Conservation (phyloP, 192 early-diverging fungal species). For the Gonapodya sp. region DNA sequence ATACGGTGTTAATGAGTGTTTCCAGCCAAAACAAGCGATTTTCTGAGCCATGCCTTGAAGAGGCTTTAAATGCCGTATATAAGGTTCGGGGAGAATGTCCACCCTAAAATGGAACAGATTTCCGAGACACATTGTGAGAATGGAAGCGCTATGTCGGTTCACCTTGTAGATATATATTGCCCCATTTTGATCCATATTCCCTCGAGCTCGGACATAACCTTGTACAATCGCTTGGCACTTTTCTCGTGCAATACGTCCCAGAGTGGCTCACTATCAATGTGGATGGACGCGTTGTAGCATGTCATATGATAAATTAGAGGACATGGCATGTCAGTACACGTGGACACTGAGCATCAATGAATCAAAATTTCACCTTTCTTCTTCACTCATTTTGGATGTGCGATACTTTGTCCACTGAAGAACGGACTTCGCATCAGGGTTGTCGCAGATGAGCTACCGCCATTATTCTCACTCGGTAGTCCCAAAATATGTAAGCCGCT, state of each 20-base stretch:
- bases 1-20: too few species aligned
- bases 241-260: slow-evolving; percentile 1
- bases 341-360: too few species aligned
- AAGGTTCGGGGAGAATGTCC: background rate
- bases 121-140: too few species aligned
- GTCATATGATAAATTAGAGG: too few species aligned
- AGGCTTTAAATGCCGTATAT: background rate
- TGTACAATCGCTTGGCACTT: slow-evolving; percentile 3
- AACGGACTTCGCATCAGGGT: background rate
- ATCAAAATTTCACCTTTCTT: too few species aligned
- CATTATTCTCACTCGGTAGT: background rate
- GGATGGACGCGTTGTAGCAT: too few species aligned
- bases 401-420: background rate
- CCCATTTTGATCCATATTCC: slow-evolving; percentile 7
- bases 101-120: too few species aligned
- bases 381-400: background rate
- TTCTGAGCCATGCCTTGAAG: too few species aligned
- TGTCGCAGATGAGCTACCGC: background rate
- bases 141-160: too few species aligned
- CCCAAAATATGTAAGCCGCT: background rate
- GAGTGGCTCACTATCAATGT: background rate
- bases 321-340: too few species aligned
- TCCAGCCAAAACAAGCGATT: too few species aligned
- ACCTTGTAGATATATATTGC: background rate
- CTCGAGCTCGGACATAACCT: background rate